Base-by-base conservation (phyloP, 208 protist genomes). In the Tritrichomonas foetus region DNA sequence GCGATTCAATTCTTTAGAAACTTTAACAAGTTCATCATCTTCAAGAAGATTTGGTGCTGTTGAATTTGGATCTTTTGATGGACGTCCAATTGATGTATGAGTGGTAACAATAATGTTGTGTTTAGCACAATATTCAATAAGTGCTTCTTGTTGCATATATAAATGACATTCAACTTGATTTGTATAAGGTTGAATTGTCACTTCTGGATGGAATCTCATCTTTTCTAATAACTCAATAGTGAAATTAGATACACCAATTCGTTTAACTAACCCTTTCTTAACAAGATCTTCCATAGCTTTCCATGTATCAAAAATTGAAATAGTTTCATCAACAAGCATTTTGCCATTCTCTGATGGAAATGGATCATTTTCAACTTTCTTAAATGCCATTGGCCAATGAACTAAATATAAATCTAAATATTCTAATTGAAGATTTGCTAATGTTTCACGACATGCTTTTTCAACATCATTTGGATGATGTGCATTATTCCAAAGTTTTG, bases 21-120 rank as follows among this genome's bases (percentile, higher is more conserved):
- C 36, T 89, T 89, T 20, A 36, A n/a, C 33, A 5, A 89, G 27
- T n/a, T 39, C 78, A 27, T 25, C 47, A 89, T 89, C 47, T 27
- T 89, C 41, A 39, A 89, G 47, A 20, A 89, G 9, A 39, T 22
- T 16, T 39, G 33, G 47, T 39, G 27, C 27, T 27, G 3, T n/a
- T 89, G 78, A 47, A 8, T 47, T 20, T 57, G 1, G 2, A 33
- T 39, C 8, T 8, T 69, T 13, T 39, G 27, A 39, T 0, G 78
- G 50, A 53, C 74, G 41, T 16, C 75, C 95, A 22, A 95, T 39
- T 9, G 94, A 92, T 82, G 49, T 93, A 94, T 95, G 95, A 0
- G 64, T 64, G 36, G n/a, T 94, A n/a, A 94, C 39, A 30, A 57
- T 53, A 25, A 95, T 94, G 27, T 94, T 94, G 2, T 27, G 1